Evolutionary conservation across 176 grass and related monocot species (phyloP).

Genomic region (Lolium rigidum): DNA sequence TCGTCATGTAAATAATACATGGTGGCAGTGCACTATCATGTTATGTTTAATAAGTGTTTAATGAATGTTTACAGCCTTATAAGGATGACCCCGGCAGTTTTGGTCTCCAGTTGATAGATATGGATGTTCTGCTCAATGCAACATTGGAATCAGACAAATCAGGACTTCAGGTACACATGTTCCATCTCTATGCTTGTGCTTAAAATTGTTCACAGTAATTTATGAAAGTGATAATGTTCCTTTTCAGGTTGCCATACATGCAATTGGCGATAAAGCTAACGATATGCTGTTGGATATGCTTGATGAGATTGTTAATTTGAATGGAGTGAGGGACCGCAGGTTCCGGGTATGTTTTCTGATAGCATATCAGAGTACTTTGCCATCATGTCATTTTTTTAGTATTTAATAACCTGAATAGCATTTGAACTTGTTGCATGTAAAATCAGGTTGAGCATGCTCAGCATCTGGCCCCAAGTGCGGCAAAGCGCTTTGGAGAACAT

Average conservation of each 20-base stretch:
- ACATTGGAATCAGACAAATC: constrained; percentile 79
- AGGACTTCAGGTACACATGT: constrained; percentile 75
- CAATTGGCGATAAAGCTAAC: constrained; percentile 95
- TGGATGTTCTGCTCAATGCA: constrained; percentile 63
- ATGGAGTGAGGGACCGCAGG: constrained; percentile 77
- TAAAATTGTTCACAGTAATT: neutral
- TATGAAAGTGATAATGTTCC: constrained; percentile 21
- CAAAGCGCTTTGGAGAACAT: constrained; percentile 75
- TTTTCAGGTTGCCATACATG: constrained; percentile 88
- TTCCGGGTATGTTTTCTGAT: constrained; percentile 63
- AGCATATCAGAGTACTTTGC: constrained; percentile 32
- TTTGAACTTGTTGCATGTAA: constrained; percentile 38
- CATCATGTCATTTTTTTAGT: neutral
- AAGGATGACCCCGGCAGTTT: constrained; percentile 57
- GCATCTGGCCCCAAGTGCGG: constrained; percentile 69
- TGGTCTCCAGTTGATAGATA: constrained; percentile 75
- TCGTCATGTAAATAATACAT: neutral
- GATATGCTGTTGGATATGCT: constrained; percentile 80
- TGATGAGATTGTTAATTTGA: constrained; percentile 55
- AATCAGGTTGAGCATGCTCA: constrained; percentile 96
- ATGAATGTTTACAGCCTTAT: constrained; percentile 64
- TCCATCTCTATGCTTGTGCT: neutral
- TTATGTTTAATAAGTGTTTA: neutral
- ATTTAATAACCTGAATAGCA: neutral
- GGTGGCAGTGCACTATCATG: neutral